Base-by-base conservation (phyloP, 202 grass and related monocot genomes). In the Zoysia matrella region DNA sequence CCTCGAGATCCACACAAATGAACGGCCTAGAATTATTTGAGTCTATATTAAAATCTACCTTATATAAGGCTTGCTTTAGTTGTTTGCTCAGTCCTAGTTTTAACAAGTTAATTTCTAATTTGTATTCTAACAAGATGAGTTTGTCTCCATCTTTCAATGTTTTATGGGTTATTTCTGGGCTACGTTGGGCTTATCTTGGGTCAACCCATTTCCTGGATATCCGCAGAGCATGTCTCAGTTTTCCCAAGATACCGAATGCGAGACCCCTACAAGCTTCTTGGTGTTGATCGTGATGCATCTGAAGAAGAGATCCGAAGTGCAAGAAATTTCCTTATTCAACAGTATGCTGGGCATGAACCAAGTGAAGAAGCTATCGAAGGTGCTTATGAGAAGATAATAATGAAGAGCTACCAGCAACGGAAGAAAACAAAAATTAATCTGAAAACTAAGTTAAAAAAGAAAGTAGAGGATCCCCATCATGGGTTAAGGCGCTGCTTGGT, bases 361-460 rank as follows among this genome's bases (percentile, higher is more conserved):
- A 99, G 93, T 79, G 83, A 85, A 71, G 96, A 99, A 78, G 86
- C 91, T 62, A 90, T 99, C 63, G 96, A 99, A 88, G 82, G 86
- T 82, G 96, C 93, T 65, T 99, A 95, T 48, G 96, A 99, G 75
- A 95, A 89, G 78, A 96, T 99, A 90, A 83, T 96, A 72, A 88
- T 99, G 87, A 91, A 93, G 82, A 95, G 92, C 77, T 99, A 95
- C 68, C 80, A 71, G 73, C 71, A 99, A 30, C 22, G 96, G 56
- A 95, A 92, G 75, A 96, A 89, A 69, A 80, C 90, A 67, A 99
- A 99, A 85, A 89, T 92, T 15, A 99, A 99, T 71, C 72, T 95
- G 43, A 96, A 91, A 82, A 96, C 74, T 69, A 99, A 92, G 60
- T 82, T 94, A 69, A 87, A 84, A 80, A 90, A 94, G 73, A 80